These are phyloP conservation scores for Dendrostoma leiphaemia DNA, from an alignment of 2,329 filamentous ascomycete species.

Conservation along the genomic window DNA sequence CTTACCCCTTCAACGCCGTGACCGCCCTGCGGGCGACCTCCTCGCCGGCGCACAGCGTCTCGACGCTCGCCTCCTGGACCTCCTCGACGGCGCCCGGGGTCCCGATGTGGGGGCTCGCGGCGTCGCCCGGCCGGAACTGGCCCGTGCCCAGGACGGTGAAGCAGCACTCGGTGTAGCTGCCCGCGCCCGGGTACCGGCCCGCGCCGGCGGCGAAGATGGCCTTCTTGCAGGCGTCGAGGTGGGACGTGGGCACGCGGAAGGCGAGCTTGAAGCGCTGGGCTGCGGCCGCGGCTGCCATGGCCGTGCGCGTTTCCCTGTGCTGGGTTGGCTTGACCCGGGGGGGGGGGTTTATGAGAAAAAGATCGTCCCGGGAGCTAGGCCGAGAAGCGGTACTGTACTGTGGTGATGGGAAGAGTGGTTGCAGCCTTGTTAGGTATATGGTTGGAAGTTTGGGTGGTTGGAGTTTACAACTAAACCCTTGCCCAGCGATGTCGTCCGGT, in stretches of 20 bases:
- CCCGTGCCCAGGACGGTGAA: slow-evolving; percentile 54
- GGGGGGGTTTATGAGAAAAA: not conserved
- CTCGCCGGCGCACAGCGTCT: slow-evolving; percentile 60
- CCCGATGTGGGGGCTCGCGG: slow-evolving; percentile 64
- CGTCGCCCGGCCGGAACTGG: slow-evolving; percentile 63
- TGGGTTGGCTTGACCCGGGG: not conserved
- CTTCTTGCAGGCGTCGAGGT: slow-evolving; percentile 48
- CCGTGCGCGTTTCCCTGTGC: not conserved
- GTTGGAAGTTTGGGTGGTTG: too few relatives aligned
- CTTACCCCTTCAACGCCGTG: slow-evolving; percentile 62
- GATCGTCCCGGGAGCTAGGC: too few relatives aligned
- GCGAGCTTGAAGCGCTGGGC: slow-evolving; percentile 34
- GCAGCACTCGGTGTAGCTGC: slow-evolving; percentile 53
- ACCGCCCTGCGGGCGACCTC: slow-evolving; percentile 58
- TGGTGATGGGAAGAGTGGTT: too few relatives aligned
- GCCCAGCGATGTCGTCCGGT: too few relatives aligned
- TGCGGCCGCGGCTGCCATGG: not conserved
- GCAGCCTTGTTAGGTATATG: too few relatives aligned
- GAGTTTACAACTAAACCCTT: too few relatives aligned
- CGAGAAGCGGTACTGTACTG: too few relatives aligned
- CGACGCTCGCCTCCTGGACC: slow-evolving; percentile 59
- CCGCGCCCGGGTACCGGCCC: slow-evolving; percentile 41
- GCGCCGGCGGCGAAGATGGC: slow-evolving; percentile 60
- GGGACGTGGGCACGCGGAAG: slow-evolving; percentile 47
- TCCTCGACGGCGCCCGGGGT: slow-evolving; percentile 54